A percentile compares a stretch with the other conserved stretches of the same genome.
phyloP scores from a whole-genome alignment of 495 filamentous ascomycete species.

The Neurospora sp. region DNA sequence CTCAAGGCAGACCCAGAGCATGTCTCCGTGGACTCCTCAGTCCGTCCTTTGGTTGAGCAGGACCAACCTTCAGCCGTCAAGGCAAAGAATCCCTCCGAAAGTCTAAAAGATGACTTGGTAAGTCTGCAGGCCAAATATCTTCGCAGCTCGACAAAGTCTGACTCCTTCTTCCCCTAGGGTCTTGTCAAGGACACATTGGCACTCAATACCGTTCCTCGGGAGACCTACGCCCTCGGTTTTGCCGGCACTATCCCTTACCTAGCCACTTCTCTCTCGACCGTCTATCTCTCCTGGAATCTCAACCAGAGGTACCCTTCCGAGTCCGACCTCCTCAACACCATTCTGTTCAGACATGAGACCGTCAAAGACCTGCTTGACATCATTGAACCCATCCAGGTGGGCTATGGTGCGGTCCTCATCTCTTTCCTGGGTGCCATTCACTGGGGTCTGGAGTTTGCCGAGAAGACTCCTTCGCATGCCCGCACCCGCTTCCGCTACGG shows the following conservation, averaged over 20 bases:
- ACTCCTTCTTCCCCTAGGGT: conserved; percentile 39
- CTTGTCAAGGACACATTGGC: conserved; percentile 83
- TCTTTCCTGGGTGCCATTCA: conserved; percentile 95
- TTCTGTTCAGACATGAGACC: conserved; percentile 56
- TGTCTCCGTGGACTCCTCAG: conserved; percentile 47
- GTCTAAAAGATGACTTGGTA: conserved; percentile 68
- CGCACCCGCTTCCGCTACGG: conserved; percentile 56
- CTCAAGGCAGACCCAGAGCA: conserved; percentile 46
- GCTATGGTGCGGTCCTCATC: conserved; percentile 88
- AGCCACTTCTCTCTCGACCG: conserved; percentile 76
- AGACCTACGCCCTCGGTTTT: conserved; percentile 73
- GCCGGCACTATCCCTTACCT: conserved; percentile 88
- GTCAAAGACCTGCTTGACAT: conserved; percentile 67
- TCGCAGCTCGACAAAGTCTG: not conserved
- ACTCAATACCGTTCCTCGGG: conserved; percentile 63
- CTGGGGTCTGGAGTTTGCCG: conserved; percentile 71
- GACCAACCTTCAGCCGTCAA: conserved; percentile 16
- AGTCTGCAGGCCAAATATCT: conserved; percentile 14
- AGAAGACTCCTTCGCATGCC: conserved; percentile 21
- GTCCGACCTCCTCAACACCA: conserved; percentile 40
- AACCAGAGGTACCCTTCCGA: conserved; percentile 53
- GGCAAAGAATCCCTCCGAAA: conserved; percentile 55
- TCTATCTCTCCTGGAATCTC: conserved; percentile 76
- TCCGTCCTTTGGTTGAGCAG: conserved; percentile 44
- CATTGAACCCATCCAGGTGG: conserved; percentile 85